Evolutionary conservation across 345 rosid species (phyloP), one percentile per base, ranked within the genome.

Genomic region (Trapa bicornis): DNA sequence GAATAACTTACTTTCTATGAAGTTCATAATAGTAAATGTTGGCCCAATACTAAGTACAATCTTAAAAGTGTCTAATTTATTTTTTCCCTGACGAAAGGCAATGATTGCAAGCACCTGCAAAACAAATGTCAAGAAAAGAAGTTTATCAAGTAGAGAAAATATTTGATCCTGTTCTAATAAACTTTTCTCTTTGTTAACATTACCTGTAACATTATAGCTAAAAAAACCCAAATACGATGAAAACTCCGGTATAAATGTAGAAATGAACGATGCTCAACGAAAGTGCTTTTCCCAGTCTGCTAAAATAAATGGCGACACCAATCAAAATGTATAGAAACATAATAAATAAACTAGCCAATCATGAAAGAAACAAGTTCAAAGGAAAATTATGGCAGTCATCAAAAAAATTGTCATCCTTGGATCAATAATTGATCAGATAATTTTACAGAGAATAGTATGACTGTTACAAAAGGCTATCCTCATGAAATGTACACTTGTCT

Each of bases 181-280:
- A 33, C 33, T 66, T 67, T 66, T n/a, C 45, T 56, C 64, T 67
- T 70, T 63, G 64, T 65, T 72, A 47, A 61, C 65, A 70, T 58
- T 41, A 89, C 99, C 97, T 94, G 96, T 78, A 94, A 91, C 99
- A 94, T 94, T 75, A 94, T 72, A 61, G 68, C 83, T 88, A 94
- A 79, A 77, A 94, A 94, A 82, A 94, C 86, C 97, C 99, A 94
- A 54, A 94, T 92, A 57, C 97, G 84, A 70, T 87, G 95, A 66
- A 94, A 94, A 73, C 99, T 94, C 67, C 96, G 83, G 75, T 87
- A 94, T 68, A 94, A 78, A 80, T 94, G 99, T 74, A 94, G 91
- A 81, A 89, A 94, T 65, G 97, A 83, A 67, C 99, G 91, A 73
- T 94, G 99, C 86, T 94, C 99, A 56, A 94, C 97, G 67, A 94